Percentiles rank a stretch among this genome's conserved stretches.
phyloP scores from a whole-genome alignment of 75 land plant genomes.

The Azolla pinnata region DNA sequence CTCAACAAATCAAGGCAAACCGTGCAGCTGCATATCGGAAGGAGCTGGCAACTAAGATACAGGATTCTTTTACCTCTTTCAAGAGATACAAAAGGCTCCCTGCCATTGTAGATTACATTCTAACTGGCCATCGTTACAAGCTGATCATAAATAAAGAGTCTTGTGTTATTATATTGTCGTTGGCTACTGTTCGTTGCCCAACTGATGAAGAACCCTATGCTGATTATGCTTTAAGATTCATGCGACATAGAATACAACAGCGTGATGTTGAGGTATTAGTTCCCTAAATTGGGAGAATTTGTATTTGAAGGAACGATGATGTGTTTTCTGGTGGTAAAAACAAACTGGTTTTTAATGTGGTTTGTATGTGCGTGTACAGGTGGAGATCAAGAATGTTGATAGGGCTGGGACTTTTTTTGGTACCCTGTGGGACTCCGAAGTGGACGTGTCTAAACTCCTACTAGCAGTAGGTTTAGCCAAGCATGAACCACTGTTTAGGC shows the following conservation, averaged over 20 bases:
- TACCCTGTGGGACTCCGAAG: conserved; percentile 71
- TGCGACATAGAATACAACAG: conserved; percentile 84
- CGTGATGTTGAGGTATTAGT: conserved; percentile 88
- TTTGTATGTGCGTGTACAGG: too few species aligned
- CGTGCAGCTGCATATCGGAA: too few species aligned
- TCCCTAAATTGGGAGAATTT: neutral
- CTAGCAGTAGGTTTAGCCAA: conserved; percentile 91
- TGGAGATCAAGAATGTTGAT: conserved; percentile 92
- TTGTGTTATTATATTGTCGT: conserved; percentile 77
- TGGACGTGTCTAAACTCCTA: conserved; percentile 56
- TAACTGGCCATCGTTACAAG: conserved; percentile 94
- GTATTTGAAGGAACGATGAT: neutral
- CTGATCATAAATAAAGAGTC: conserved; percentile 77
- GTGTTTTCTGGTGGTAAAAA: too few species aligned
- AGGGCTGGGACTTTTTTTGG: conserved; percentile 96
- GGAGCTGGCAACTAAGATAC: conserved; percentile 55
- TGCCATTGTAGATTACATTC: conserved; percentile 88
- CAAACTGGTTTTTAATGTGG: too few species aligned
- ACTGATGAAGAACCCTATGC: conserved; percentile 83
- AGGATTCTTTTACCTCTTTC: conserved; percentile 75
- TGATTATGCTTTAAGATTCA: conserved; percentile 85
- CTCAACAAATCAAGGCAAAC: too few species aligned
- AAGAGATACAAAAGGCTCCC: conserved; percentile 58
- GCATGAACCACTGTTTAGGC: conserved; percentile 57
- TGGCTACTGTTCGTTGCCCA: conserved; percentile 94